A percentile compares a stretch with the other conserved stretches of the same genome.
Evolutionary conservation across 306 rosid genomes (phyloP).

Genomic region (Lathyrus sativus): DNA sequence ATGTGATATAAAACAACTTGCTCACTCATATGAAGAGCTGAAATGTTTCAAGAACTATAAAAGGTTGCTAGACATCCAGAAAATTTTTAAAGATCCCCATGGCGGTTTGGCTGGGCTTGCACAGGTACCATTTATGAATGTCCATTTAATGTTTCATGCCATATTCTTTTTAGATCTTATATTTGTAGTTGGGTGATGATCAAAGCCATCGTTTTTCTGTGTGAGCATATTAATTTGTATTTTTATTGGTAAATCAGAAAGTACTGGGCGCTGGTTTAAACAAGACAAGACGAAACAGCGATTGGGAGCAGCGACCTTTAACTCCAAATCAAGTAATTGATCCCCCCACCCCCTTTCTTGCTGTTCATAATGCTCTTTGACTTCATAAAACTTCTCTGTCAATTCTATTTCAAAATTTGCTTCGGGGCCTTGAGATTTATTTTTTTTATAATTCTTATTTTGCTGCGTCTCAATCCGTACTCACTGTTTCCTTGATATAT

Average conservation of each 20-base stretch:
- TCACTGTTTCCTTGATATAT: not conserved
- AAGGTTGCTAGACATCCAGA: conserved; percentile 82
- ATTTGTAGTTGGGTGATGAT: conserved; percentile 2
- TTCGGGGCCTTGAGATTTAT: not conserved
- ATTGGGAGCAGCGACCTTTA: conserved; percentile 95
- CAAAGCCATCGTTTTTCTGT: conserved; percentile 22
- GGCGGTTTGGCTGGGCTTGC: conserved; percentile 94
- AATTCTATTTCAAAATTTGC: conserved; percentile 7
- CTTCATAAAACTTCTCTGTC: conserved; percentile 9
- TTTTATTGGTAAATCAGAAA: conserved; percentile 58
- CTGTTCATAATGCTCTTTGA: conserved; percentile 17
- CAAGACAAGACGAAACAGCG: conserved; percentile 91
- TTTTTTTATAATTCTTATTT: not conserved
- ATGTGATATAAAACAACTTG: conserved; percentile 85
- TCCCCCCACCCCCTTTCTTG: conserved; percentile 2
- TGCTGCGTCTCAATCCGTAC: conserved; percentile 6
- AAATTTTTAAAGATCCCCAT: conserved; percentile 66
- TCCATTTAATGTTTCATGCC: conserved; percentile 14
- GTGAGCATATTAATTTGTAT: conserved; percentile 32
- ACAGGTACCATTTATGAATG: conserved; percentile 51
- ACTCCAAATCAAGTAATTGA: conserved; percentile 71
- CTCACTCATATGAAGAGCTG: conserved; percentile 71
- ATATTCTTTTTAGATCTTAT: conserved; percentile 14
- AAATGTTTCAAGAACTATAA: conserved; percentile 81
- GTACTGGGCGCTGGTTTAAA: conserved; percentile 83